phyloP scores from a whole-genome alignment of 345 rosid genomes.

The Melastoma malabathricum region DNA sequence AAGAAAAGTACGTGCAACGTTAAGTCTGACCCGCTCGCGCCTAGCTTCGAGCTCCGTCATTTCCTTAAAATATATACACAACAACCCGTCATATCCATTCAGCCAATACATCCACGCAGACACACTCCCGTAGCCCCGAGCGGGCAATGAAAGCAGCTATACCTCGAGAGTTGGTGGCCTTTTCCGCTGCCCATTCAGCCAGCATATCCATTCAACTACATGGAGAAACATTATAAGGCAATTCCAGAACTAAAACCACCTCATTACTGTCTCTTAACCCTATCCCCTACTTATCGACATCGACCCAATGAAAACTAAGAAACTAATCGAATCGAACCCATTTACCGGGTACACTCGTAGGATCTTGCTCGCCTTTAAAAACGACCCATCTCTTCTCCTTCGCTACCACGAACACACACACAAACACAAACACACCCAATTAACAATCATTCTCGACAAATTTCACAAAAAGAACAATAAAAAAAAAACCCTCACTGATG shows the following conservation, averaged over 20 bases:
- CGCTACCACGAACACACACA: slow-evolving; percentile 28
- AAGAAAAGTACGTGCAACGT: slow-evolving; percentile 61
- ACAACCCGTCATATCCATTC: background rate
- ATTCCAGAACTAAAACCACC: background rate
- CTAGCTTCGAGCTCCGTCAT: slow-evolving; percentile 66
- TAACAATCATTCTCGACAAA: background rate
- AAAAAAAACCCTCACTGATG: slow-evolving; percentile 36
- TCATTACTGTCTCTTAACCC: too few species aligned
- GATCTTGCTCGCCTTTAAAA: slow-evolving; percentile 79
- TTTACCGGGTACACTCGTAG: slow-evolving; percentile 77
- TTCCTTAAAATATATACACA: slow-evolving; percentile 49
- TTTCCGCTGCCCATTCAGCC: slow-evolving; percentile 94
- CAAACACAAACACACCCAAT: background rate
- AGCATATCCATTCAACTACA: slow-evolving; percentile 98
- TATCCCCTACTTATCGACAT: background rate
- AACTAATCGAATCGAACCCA: background rate
- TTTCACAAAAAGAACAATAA: background rate
- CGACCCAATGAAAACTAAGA: background rate
- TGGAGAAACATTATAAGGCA: slow-evolving; percentile 5
- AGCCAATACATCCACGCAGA: too few species aligned
- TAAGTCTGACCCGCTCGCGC: slow-evolving; percentile 72
- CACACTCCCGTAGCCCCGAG: too few species aligned
- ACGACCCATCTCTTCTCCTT: slow-evolving; percentile 94
- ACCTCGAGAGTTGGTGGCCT: slow-evolving; percentile 80
- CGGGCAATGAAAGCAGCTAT: slow-evolving; percentile 1